Evolutionary conservation across 192 early-diverging fungal species (phyloP).

Genomic region (Linnemannia schmuckeri): DNA sequence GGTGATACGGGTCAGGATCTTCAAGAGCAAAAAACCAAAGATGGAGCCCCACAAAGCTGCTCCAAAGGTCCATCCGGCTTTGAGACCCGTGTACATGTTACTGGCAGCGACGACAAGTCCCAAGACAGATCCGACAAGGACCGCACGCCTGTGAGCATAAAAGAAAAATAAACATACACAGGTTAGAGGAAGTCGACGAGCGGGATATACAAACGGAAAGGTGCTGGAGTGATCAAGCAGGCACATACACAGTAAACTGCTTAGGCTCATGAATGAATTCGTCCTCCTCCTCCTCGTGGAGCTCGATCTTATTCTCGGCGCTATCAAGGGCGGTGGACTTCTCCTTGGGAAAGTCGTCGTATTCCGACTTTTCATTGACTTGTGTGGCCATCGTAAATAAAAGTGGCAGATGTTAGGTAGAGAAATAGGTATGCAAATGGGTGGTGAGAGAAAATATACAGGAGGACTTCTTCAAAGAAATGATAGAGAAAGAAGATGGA

Average conservation of each 20-base stretch:
- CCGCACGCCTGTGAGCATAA: slow-evolving; percentile 56
- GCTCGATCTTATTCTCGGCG: slow-evolving; percentile 2
- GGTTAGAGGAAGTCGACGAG: too few species aligned
- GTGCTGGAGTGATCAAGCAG: too few species aligned
- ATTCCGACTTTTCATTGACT: slow-evolving; percentile 10
- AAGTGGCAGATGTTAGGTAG: not conserved
- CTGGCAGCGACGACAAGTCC: slow-evolving; percentile 76
- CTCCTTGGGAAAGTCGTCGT: slow-evolving; percentile 3
- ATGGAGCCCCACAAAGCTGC: slow-evolving; percentile 68
- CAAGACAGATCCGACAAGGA: slow-evolving; percentile 71
- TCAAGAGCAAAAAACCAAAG: slow-evolving; percentile 73
- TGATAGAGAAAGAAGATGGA: not conserved
- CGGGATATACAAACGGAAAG: too few species aligned
- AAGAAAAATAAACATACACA: not conserved
- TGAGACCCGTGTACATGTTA: slow-evolving; percentile 79
- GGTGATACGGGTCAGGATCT: slow-evolving; percentile 62
- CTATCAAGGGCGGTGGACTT: not conserved
- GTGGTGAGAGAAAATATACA: not conserved
- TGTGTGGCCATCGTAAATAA: slow-evolving; percentile 5
- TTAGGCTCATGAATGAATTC: slow-evolving; percentile 33
- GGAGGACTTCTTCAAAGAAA: not conserved
- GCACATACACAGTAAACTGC: slow-evolving; percentile 43
- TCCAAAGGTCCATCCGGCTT: slow-evolving; percentile 70
- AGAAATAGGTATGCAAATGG: not conserved
- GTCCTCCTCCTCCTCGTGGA: slow-evolving; percentile 13